A percentile compares a stretch with the other conserved stretches of the same genome.
Evolutionary conservation across 2,329 filamentous ascomycete species (phyloP).

Genomic region (Allantophomopsis cytisporea): DNA sequence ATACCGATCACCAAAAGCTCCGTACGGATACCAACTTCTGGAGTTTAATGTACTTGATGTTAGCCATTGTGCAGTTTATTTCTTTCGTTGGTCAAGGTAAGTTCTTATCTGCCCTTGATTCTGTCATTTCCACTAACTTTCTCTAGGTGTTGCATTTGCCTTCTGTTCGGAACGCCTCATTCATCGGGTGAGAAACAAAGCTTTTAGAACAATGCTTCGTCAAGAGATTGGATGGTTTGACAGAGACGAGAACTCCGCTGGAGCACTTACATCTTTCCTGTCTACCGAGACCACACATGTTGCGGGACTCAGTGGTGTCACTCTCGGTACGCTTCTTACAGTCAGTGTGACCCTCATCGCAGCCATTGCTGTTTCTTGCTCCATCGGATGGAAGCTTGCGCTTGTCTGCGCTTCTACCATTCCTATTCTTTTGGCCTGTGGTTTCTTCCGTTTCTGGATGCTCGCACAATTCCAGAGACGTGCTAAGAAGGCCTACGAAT

Average conservation of each 20-base stretch:
- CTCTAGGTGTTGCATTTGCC: slow-evolving; percentile 55
- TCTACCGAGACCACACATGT: slow-evolving; percentile 84
- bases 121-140: too few species aligned
- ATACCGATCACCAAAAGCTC: slow-evolving; percentile 24
- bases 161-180: slow-evolving; percentile 78
- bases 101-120: too few species aligned
- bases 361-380: slow-evolving; percentile 55
- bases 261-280: slow-evolving; percentile 77
- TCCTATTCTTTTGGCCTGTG: slow-evolving; percentile 63
- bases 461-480: slow-evolving; percentile 66
- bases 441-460: slow-evolving; percentile 82
- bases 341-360: slow-evolving; percentile 68
- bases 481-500: slow-evolving; percentile 66
- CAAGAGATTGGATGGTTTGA: slow-evolving; percentile 94
- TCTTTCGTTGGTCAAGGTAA: slow-evolving; percentile 43
- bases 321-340: slow-evolving; percentile 74
- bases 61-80: slow-evolving; percentile 61
- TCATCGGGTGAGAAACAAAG: slow-evolving; percentile 66
- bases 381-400: slow-evolving; percentile 77
- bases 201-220: slow-evolving; percentile 78
- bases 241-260: slow-evolving; percentile 74
- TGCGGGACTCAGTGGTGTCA: slow-evolving; percentile 75
- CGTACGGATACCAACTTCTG: slow-evolving; percentile 66
- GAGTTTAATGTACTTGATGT: slow-evolving; percentile 78
- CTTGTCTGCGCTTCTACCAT: slow-evolving; percentile 71